A percentile compares a stretch with the other conserved stretches of the same genome.
These are phyloP conservation scores for Xylariaceae sp. DNA, from an alignment of 2,329 filamentous ascomycete species.

Conservation along the genomic window DNA sequence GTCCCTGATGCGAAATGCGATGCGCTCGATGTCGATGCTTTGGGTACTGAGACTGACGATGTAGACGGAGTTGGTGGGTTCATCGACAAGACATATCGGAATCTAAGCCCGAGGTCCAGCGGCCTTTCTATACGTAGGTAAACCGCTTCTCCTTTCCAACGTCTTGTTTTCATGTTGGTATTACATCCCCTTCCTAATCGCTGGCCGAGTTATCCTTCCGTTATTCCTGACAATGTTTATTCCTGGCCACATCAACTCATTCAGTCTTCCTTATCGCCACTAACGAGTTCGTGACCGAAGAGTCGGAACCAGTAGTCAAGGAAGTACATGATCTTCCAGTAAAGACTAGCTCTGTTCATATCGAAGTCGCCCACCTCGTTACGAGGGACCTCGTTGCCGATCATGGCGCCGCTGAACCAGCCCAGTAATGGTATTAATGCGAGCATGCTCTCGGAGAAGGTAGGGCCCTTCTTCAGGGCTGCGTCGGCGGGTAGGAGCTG, in stretches of 20 bases:
- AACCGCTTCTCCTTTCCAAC: no score
- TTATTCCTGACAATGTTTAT: no score
- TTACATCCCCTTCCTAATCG: neutral
- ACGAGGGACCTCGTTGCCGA: slow-evolving; percentile 69
- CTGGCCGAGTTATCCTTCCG: no score
- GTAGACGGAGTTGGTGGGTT: no score
- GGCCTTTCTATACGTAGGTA: no score
- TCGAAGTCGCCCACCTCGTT: slow-evolving; percentile 74
- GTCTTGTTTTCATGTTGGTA: neutral
- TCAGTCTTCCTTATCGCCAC: slow-evolving; percentile 55
- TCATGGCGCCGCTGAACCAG: slow-evolving; percentile 68
- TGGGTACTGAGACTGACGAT: no score
- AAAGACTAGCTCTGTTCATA: slow-evolving; percentile 60
- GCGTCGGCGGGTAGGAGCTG: slow-evolving; percentile 63
- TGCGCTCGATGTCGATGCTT: no score
- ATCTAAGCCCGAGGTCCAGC: no score
- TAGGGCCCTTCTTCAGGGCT: slow-evolving; percentile 64
- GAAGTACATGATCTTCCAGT: slow-evolving; percentile 63
- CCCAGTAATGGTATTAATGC: slow-evolving; percentile 63
- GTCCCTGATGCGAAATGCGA: no score
- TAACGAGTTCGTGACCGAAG: slow-evolving; percentile 55
- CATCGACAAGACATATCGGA: no score
- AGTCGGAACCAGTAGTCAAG: slow-evolving; percentile 54
- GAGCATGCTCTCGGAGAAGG: slow-evolving; percentile 57
- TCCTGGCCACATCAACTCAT: neutral